Conservation (phyloP, 129 eudicot genomes). For the Artemisia annua region DNA sequence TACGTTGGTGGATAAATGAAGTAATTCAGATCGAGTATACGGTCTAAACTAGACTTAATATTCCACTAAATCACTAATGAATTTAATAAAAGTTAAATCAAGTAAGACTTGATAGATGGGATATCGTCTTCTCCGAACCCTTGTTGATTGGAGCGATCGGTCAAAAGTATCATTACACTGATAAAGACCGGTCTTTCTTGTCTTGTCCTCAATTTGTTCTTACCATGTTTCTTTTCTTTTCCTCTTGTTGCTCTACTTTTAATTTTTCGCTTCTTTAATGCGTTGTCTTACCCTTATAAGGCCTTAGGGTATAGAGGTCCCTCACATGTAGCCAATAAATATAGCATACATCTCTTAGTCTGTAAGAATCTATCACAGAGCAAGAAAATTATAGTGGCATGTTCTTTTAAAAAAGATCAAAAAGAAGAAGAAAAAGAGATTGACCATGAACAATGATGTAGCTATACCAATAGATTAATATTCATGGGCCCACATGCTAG, state of each 20-base stretch:
- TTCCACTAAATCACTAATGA: conserved; percentile 31
- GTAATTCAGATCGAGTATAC: too few species aligned
- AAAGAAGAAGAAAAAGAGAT: conserved; percentile 15
- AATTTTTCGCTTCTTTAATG: conserved; percentile 21
- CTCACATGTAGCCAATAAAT: conserved; percentile 45
- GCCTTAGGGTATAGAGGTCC: conserved; percentile 32
- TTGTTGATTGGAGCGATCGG: conserved; percentile 65
- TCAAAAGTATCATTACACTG: conserved; percentile 76
- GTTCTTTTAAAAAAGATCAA: conserved; percentile 26
- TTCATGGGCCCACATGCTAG: conserved; percentile 33
- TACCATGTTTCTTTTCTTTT: conserved; percentile 33
- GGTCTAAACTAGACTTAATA: background rate
- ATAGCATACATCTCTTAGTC: conserved; percentile 33
- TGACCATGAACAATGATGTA: conserved; percentile 26
- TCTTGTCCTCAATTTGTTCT: conserved; percentile 59
- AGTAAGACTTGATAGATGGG: conserved; percentile 47
- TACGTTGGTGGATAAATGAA: too few species aligned
- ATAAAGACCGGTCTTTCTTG: conserved; percentile 62
- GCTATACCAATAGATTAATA: conserved; percentile 18
- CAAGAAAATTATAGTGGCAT: conserved; percentile 24
- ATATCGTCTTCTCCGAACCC: conserved; percentile 51
- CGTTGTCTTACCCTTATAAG: conserved; percentile 35
- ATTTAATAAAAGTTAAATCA: conserved; percentile 43
- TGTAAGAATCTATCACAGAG: conserved; percentile 25
- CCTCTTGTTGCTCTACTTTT: conserved; percentile 28